Base-by-base conservation (phyloP, 2,329 filamentous ascomycete genomes). In the Paecilomyces fulvus region DNA sequence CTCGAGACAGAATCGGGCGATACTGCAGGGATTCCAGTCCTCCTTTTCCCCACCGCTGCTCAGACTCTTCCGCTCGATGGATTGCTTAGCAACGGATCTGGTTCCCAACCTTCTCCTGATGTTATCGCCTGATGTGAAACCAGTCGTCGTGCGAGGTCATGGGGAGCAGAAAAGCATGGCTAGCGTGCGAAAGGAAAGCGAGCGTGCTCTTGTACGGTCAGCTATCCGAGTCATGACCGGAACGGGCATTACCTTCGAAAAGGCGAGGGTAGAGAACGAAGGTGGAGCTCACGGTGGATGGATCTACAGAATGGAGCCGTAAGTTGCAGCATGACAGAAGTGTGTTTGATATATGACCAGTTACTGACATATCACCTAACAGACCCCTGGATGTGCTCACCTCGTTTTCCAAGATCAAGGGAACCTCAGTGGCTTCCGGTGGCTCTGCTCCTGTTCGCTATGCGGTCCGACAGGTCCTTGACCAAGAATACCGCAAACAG, bases 241-340 rank as follows among this genome's bases (percentile, higher is more conserved):
- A 17, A 81, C 92, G 12, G 89, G 91, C 14, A 83, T 97, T 14
- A 80, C 82, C 1, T 87, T 97, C 69, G 88, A 95, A 62, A 87
- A 86, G 66, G 87, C 88, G 11, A 85, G 86, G 64, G 83, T 97
- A 49, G 91, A 95, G 66, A 80, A 79, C 11, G 87, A 89, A 33
- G 80, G 81, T 7, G 71, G 79, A 4, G 77, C 75, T 20, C 79
- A 79, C 56, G 81, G 83, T 31, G 85, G 82, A 63, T 97, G 86
- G 81, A 86, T 95, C 8, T 97, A 95, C 72, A 85, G 94, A 54
- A 92, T 99, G 89, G 92, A 97, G 67, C 94, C 94, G 81, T 92
- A 77, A 80, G 87, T 85, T 20, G 58, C 10, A 58, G 58, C 28
- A 30, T 30, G n/a, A 2, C 14, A 25, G 48, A 84, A 82, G 9